Evolutionary conservation across 768 basidiomycete genomes (phyloP).

Genomic region (Boletus vermiculosoides): DNA sequence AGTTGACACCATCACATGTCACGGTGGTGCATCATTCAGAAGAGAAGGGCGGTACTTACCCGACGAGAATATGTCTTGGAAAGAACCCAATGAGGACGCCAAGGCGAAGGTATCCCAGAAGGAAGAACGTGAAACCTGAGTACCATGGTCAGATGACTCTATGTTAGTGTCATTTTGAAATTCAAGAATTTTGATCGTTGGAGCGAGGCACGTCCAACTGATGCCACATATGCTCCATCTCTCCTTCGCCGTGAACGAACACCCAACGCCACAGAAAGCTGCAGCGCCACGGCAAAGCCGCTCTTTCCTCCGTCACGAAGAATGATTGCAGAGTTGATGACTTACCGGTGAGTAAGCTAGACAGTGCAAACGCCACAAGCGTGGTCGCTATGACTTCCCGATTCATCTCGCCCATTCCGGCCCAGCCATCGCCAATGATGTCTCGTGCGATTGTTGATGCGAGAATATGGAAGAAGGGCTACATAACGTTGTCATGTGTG

Average conservation of each 20-base stretch:
- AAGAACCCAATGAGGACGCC: constrained; percentile 93
- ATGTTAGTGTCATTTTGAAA: constrained; percentile 11
- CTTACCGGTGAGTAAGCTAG: constrained; percentile 82
- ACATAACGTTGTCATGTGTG: not conserved
- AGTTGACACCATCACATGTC: not conserved
- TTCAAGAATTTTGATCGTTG: constrained; percentile 6
- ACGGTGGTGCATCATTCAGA: not conserved
- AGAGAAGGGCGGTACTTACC: constrained; percentile 45
- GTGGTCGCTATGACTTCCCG: constrained; percentile 87
- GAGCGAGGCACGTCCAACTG: not conserved
- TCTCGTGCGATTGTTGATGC: constrained; percentile 70
- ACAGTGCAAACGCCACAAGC: constrained; percentile 82
- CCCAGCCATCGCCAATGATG: constrained; percentile 39
- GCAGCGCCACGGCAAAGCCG: not conserved
- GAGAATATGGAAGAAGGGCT: constrained; percentile 96
- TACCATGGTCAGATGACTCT: constrained; percentile 13
- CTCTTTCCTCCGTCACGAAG: not conserved
- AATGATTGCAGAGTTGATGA: not conserved
- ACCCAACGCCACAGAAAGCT: not conserved
- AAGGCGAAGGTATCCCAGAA: constrained; percentile 80
- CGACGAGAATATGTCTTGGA: constrained; percentile 95
- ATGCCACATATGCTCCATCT: not conserved
- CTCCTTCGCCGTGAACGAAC: not conserved
- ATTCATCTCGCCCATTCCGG: constrained; percentile 53
- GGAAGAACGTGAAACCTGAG: constrained; percentile 64